Conservation (phyloP, 1,139 yeast species). For the Cylindricascospora bacillispora region DNA sequence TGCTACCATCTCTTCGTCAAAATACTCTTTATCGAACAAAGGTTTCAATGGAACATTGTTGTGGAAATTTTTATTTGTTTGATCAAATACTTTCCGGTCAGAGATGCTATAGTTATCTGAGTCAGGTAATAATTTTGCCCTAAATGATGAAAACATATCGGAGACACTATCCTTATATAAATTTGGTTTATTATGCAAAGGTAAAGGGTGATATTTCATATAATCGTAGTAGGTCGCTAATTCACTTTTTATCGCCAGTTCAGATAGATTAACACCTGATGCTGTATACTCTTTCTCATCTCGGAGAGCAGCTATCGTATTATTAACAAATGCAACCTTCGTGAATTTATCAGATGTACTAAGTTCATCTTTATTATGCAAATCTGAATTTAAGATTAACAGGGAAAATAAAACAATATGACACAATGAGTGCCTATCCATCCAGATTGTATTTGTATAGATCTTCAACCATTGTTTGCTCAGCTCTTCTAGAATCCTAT, state of each 20-base stretch:
- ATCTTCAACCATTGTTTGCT: constrained; percentile 44
- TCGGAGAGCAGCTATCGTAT: constrained; percentile 36
- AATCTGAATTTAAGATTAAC: constrained; percentile 57
- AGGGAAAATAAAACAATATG: constrained; percentile 66
- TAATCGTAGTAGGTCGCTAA: constrained; percentile 26
- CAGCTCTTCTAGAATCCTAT: constrained; percentile 57
- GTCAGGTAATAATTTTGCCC: too few relatives aligned
- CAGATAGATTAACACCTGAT: constrained; percentile 3
- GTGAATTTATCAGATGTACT: constrained; percentile 19
- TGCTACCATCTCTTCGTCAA: too few relatives aligned
- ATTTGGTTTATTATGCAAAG: too few relatives aligned
- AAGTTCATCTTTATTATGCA: constrained; percentile 40
- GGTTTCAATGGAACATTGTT: too few relatives aligned
- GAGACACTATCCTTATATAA: too few relatives aligned
- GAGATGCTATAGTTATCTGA: too few relatives aligned
- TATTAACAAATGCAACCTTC: constrained; percentile 32
- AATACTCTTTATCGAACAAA: too few relatives aligned
- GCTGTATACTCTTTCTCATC: constrained; percentile 21
- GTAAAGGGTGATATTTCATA: constrained; percentile 58
- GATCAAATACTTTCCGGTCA: too few relatives aligned
- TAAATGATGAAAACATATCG: too few relatives aligned
- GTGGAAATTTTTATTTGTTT: too few relatives aligned
- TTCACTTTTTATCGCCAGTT: not conserved
- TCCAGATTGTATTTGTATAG: constrained; percentile 23
- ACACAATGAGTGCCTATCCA: constrained; percentile 46